These are phyloP conservation scores for Pichia sp. DNA, from an alignment of 1,139 yeast genomes.

Conservation along the genomic window DNA sequence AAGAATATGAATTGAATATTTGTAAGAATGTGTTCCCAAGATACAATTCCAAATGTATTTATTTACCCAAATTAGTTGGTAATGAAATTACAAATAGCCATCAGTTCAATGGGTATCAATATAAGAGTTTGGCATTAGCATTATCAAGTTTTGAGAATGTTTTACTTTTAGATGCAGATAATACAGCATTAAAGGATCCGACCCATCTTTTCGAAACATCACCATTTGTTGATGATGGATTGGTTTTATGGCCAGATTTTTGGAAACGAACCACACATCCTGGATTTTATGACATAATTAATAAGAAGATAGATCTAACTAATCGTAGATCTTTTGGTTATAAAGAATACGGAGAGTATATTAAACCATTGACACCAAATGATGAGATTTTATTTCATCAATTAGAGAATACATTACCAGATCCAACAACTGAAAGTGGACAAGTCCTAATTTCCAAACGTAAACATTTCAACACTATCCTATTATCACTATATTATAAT, in stretches of 20 bases:
- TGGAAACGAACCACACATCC: slow-evolving; percentile 54
- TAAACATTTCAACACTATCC: slow-evolving; percentile 55
- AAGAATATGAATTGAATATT: slow-evolving; percentile 63
- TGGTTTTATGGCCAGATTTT: slow-evolving; percentile 44
- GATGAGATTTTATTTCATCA: slow-evolving; percentile 56
- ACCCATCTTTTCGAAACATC: slow-evolving; percentile 41
- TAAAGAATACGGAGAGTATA: slow-evolving; percentile 30
- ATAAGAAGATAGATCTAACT: slow-evolving; percentile 30
- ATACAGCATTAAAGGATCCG: slow-evolving; percentile 52
- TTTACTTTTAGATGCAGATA: slow-evolving; percentile 71
- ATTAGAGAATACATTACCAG: slow-evolving; percentile 66
- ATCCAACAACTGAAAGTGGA: slow-evolving; percentile 77
- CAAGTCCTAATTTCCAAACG: slow-evolving; percentile 65
- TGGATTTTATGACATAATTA: slow-evolving; percentile 50
- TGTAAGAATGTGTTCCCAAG: slow-evolving; percentile 62
- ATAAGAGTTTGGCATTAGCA: slow-evolving; percentile 68
- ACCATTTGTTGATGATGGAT: slow-evolving; percentile 32
- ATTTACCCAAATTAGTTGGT: slow-evolving; percentile 54
- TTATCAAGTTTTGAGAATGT: slow-evolving; percentile 73
- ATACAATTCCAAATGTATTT: slow-evolving; percentile 63
- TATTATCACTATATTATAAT: slow-evolving; percentile 71
- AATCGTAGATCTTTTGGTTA: slow-evolving; percentile 29
- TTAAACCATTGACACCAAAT: slow-evolving; percentile 36
- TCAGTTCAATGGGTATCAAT: slow-evolving; percentile 66
- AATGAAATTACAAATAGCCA: slow-evolving; percentile 37